These are phyloP conservation scores for Macrolepiota fuliginosa DNA, from an alignment of 768 basidiomycete species.

Conservation along the genomic window DNA sequence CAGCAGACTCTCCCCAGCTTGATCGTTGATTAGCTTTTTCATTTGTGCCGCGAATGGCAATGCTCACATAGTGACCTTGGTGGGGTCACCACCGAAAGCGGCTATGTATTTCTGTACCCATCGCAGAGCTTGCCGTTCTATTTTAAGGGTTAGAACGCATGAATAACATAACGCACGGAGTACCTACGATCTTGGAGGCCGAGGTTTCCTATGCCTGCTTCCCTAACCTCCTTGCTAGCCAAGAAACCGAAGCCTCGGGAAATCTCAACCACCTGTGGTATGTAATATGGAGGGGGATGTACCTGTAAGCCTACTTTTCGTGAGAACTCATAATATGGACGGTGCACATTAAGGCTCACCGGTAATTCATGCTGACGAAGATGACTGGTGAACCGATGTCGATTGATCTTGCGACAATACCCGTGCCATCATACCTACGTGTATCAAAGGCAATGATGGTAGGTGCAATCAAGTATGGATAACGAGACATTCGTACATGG, in stretches of 20 bases:
- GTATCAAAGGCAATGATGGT: neutral
- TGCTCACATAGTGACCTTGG: slow-evolving; percentile 54
- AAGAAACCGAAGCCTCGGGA: slow-evolving; percentile 48
- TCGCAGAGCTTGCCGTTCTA: slow-evolving; percentile 3
- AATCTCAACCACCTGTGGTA: neutral
- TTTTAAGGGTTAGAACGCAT: neutral
- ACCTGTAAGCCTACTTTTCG: slow-evolving; percentile 15
- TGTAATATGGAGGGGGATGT: neutral
- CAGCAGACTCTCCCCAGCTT: slow-evolving; percentile 43
- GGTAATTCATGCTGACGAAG: slow-evolving; percentile 56
- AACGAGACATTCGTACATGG: slow-evolving; percentile 23
- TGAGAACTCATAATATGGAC: neutral
- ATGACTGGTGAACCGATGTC: slow-evolving; percentile 41
- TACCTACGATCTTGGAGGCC: slow-evolving; percentile 65
- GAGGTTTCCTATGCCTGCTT: slow-evolving; percentile 54
- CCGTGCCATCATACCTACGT: slow-evolving; percentile 39
- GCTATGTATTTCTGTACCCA: slow-evolving; percentile 65
- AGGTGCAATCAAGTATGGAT: neutral
- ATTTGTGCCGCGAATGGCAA: neutral
- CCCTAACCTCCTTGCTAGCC: slow-evolving; percentile 48
- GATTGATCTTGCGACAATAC: slow-evolving; percentile 44
- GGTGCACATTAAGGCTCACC: slow-evolving; percentile 17
- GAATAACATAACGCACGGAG: neutral
- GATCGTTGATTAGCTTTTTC: neutral
- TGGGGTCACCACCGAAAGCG: slow-evolving; percentile 63